Base-by-base conservation (phyloP, 768 basidiomycete species). In the Mycena pura region DNA sequence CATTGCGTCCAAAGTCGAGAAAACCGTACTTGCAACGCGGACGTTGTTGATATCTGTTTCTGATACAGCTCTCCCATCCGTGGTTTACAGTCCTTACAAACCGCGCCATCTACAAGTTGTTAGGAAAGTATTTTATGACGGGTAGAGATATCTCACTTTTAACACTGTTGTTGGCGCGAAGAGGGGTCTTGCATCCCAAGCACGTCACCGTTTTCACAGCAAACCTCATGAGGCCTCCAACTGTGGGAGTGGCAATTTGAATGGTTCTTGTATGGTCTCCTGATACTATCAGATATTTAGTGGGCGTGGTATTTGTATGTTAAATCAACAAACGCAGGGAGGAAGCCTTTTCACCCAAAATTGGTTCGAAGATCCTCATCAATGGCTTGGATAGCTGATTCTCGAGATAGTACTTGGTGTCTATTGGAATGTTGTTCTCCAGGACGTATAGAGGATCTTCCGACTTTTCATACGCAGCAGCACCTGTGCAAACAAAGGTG, bases 1-100 rank as follows among this genome's bases (percentile, higher is more conserved):
- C 97, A 99, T 71, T 99, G 96, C 1, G 97, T 99, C 97, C 97
- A 99, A 22, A 99, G 74, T 47, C 96, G 86, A 19, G 96, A 92
- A 73, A 97, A 99, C 45, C 92, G 88, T 7, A 96, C 89, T 80
- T 99, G 94, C 43, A 90, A 79, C 21, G 86, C 85, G 0, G 96
- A 95, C 0, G 92, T 86, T 6, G 78, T 77, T 6, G 82, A 69
- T 36, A 92, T 84, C 72, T 98, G 96, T 72, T 95, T 98, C 70
- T 95, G 91, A 71, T 97, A 98, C 44, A 99, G 76, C 69, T 97
- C 97, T 17, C 91, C 89, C 13, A 96, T 84, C 55, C 86, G 84
- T 2, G 92, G 87, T 43, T 88, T 84, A 70, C 97, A 99, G 73
- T 98, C 98, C 57, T 92, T 89, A 75, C 97, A 99, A 11, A 99